Percentiles rank a stretch among this genome's conserved stretches.
Evolutionary conservation across 164 flowering plant genomes (phyloP).

Genomic region (Vitis amurensis): DNA sequence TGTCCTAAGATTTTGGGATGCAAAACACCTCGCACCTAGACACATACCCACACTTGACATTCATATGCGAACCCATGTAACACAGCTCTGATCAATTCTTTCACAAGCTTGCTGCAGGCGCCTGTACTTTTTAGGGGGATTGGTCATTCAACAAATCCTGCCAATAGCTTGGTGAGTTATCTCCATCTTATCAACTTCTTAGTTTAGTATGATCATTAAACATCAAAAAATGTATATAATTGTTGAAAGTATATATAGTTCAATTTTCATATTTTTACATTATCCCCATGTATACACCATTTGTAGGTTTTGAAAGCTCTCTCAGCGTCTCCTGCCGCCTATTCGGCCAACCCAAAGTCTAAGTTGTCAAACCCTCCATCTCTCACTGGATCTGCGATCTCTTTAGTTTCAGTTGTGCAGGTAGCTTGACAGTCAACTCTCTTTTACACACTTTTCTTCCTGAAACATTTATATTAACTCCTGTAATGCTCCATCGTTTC

Average conservation of each 20-base stretch:
- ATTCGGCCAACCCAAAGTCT: slow-evolving; percentile 80
- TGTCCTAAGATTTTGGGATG: too few species aligned
- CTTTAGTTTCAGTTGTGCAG: slow-evolving; percentile 90
- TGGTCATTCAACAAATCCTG: slow-evolving; percentile 83
- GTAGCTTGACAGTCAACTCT: slow-evolving; percentile 30
- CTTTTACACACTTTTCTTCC: neutral
- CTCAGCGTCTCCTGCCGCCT: slow-evolving; percentile 89
- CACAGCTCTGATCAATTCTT: neutral
- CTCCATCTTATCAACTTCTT: neutral
- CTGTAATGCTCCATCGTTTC: neutral
- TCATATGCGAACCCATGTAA: neutral
- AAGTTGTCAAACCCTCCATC: slow-evolving; percentile 77
- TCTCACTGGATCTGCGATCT: slow-evolving; percentile 73
- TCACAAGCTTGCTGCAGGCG: slow-evolving; percentile 50
- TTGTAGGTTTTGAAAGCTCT: slow-evolving; percentile 85
- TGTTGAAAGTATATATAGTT: neutral
- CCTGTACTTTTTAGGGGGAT: slow-evolving; percentile 91
- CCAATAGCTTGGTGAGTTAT: slow-evolving; percentile 68
- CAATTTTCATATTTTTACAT: neutral
- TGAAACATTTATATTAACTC: too few species aligned
- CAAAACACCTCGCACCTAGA: too few species aligned
- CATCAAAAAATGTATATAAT: neutral
- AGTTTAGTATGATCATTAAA: neutral
- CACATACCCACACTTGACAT: too few species aligned
- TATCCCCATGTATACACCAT: neutral